Evolutionary conservation across 345 rosid species (phyloP).

Genomic region (Litchi chinensis): DNA sequence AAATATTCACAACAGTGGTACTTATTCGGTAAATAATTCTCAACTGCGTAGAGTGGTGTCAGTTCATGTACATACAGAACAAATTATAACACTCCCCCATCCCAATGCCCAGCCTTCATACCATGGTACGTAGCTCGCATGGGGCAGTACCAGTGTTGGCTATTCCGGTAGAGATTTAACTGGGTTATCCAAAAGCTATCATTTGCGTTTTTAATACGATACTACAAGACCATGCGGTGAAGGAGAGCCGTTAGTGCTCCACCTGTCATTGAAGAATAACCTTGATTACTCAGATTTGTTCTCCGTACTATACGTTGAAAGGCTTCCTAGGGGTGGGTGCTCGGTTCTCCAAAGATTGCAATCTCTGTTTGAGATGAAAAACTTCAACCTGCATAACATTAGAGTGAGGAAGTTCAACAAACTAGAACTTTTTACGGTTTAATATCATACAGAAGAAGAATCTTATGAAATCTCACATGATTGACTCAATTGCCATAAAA

Average conservation of each 20-base stretch:
- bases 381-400: slow-evolving; percentile 73
- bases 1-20: neutral
- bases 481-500: neutral
- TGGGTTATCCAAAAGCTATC: neutral
- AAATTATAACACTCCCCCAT: neutral
- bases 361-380: slow-evolving; percentile 92
- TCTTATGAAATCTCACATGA: neutral
- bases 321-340: slow-evolving; percentile 79
- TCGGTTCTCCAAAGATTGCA: slow-evolving; percentile 87
- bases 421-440: neutral
- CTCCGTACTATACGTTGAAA: slow-evolving; percentile 51
- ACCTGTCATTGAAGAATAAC: neutral
- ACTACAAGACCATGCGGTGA: too few relatives aligned
- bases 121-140: neutral
- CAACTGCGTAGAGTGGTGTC: neutral
- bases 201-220: too few relatives aligned
- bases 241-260: too few relatives aligned
- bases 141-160: neutral
- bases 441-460: neutral
- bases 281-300: neutral
- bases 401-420: neutral
- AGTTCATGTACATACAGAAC: neutral
- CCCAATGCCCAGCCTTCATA: neutral
- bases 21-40: neutral
- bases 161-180: neutral